Base-by-base conservation (phyloP, 805 yeast genomes). In the Lipomyces yamadae region DNA sequence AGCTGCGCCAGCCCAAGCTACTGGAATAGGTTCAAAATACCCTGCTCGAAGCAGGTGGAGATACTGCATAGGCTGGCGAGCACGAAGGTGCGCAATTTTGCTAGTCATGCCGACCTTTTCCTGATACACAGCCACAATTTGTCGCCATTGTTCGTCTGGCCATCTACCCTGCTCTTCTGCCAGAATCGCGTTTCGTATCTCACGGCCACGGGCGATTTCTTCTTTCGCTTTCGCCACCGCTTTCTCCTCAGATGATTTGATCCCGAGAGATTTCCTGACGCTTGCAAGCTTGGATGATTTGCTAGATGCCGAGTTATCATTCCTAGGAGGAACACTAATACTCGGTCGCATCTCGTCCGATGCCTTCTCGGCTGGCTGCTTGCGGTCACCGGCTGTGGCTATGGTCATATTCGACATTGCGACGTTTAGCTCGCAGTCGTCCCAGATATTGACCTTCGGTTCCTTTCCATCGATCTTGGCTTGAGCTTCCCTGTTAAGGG, bases 41-140 rank as follows among this genome's bases (percentile, higher is more conserved):
- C 45, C 45, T 39, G 45, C 45, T 39, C 45, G 45, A n/a, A 39
- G 45, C 45, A 39, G 45, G 45, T 39, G 45, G 45, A 39, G 45
- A 39, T 39, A 39, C 45, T 39, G 45, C 11, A 39, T 39, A 13
- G 45, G 45, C 45, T 39, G 45, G 45, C 45, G 45, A 39, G 45
- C 45, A 13, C 45, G n/a, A 39, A 39, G 45, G n/a, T 39, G 45
- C n/a, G 45, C 45, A 13, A 39, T 39, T 39, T 39, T 39, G 13
- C 45, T 13, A 39, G 45, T 39, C 45, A 39, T 39, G 45, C 45
- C 45, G 18, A 39, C 45, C 45, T 39, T 39, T 39, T 39, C 45
- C 45, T 39, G 45, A 39, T 39, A 39, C 45, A 39, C 45, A 39
- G 45, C 18, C 45, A 39, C 45, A 13, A 39, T 39, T 13, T 13